Evolutionary conservation across 2,329 filamentous ascomycete genomes (phyloP), one percentile per base, ranked within the genome.

Genomic region (Alternaria triticimaculans): DNA sequence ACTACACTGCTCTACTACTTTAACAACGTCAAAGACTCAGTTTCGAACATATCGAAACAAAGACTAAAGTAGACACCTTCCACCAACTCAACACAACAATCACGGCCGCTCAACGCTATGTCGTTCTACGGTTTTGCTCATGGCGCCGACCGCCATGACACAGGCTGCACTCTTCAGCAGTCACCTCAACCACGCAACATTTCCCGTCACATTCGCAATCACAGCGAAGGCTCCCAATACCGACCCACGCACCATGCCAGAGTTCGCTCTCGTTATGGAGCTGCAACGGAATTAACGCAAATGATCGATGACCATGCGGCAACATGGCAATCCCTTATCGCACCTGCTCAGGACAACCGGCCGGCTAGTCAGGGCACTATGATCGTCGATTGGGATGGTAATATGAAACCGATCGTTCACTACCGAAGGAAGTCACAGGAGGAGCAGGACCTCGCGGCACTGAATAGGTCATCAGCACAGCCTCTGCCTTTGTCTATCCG

Each of bases 291-390:
- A 14, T 26, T 56, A 46, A 46, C 41, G 41, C n/a, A 23, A 10
- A 45, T 69, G 21, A 71, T 77, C 10, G 72, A 76, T 25, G 63
- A 63, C 4, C 61, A 72, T 46, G 49, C 73, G 28, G 63, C 72
- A 14, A 64, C 62, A 56, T 64, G 70, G 48, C 26, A 50, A 14
- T 46, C 37, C 0, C 37, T 41, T 45, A 7, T 21, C 59, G 11
- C 37, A 59, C 49, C 46, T 21, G 20, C 48, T 11, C 28, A 12
- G 15, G 18, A n/a, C 46, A 44, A 25, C 43, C 64, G 23, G 28
- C 49, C 33, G 21, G 28, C 45, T 5, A 55, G 54, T 25, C 48
- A 57, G 2, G 68, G 68, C 8, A 75, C 73, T 3, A 58, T 76
- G 62, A 63, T 75, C 21, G 63, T 76, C 1, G 72, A 76, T 49